Evolutionary conservation across 1,284 basidiomycete species (phyloP), one percentile per base, ranked within the genome.

Genomic region (Cryptococcus amylolentus): DNA sequence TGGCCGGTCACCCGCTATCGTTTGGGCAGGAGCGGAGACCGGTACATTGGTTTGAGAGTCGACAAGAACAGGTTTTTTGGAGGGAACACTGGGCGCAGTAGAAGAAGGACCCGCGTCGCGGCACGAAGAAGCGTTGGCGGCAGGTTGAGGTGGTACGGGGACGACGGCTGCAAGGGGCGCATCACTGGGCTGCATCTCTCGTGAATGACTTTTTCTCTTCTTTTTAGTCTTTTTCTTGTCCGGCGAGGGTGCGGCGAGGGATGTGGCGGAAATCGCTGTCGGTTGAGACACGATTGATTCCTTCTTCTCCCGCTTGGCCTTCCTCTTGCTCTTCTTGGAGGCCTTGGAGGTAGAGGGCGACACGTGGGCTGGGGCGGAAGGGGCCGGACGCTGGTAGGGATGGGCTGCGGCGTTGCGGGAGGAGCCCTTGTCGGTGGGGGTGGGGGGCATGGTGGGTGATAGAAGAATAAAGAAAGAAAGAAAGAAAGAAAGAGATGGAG

Each of bases 231-330:
- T 43, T 39, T 38, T 51, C 39, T 51, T 50, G 12, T 48, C 46
- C 10, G 13, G 23, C 8, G 46, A 18, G 4, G 46, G n/a, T 27
- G 3, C 7, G 12, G 28, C 27, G 10, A 48, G 2, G 4, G 26
- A 18, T 38, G 23, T 12, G 10, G 1, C 12, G 6, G 48, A 31
- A 8, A 6, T 18, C 1, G 4, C 7, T 16, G 6, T n/a, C 35
- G 23, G 28, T 14, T 16, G 27, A 20, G 18, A 40, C 9, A 38
- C 20, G 31, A 20, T n/a, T 18, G 44, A 14, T 41, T 47, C 43
- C 28, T 48, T 55, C 47, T 62, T 56, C 49, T 60, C 35, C 38
- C 39, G 44, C 55, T 62, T 54, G 16, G 45, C 37, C 27, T 35
- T 54, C 42, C 41, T 50, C 48, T 45, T 40, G n/a, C 50, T 38